These are phyloP conservation scores for Dendrobium huoshanense DNA, from an alignment of 106 monocot species.

Conservation along the genomic window DNA sequence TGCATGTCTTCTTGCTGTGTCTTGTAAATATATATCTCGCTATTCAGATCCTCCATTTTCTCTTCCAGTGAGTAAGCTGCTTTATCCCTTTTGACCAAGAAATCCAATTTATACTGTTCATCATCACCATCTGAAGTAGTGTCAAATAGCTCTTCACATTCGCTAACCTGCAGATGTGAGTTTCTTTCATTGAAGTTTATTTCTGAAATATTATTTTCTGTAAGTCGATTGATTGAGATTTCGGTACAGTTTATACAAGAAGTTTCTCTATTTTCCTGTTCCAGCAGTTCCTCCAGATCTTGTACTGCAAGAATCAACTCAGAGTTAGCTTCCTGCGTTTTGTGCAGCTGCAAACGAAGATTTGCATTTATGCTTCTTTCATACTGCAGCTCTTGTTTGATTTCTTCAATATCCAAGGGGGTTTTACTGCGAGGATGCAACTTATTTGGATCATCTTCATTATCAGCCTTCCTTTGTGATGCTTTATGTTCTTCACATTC, in stretches of 20 bases:
- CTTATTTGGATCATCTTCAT: slow-evolving; percentile 10
- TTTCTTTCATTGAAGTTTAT: slow-evolving; percentile 9
- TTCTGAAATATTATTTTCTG: slow-evolving; percentile 18
- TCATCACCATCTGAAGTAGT: slow-evolving; percentile 26
- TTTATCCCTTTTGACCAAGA: slow-evolving; percentile 37
- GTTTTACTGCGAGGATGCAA: slow-evolving; percentile 28
- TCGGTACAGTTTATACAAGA: slow-evolving; percentile 16
- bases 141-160: slow-evolving; percentile 26
- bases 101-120: slow-evolving; percentile 45
- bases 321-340: slow-evolving; percentile 81
- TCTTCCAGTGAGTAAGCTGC: slow-evolving; percentile 43
- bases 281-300: slow-evolving; percentile 81
- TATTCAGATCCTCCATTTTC: slow-evolving; percentile 62
- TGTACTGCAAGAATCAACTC: slow-evolving; percentile 82
- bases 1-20: slow-evolving; percentile 79
- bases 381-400: slow-evolving; percentile 69
- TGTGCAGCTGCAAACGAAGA: slow-evolving; percentile 78
- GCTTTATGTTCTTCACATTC: slow-evolving; percentile 69
- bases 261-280: slow-evolving; percentile 44
- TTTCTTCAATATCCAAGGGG: slow-evolving; percentile 52
- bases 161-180: slow-evolving; percentile 14
- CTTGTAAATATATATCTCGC: slow-evolving; percentile 59
- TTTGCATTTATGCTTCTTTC: slow-evolving; percentile 74
- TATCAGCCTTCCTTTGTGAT: slow-evolving; percentile 17
- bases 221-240: slow-evolving; percentile 9